Evolutionary conservation across 2,329 filamentous ascomycete species (phyloP), one percentile per base, ranked within the genome.

Genomic region (Trichoderma afroharzianum): DNA sequence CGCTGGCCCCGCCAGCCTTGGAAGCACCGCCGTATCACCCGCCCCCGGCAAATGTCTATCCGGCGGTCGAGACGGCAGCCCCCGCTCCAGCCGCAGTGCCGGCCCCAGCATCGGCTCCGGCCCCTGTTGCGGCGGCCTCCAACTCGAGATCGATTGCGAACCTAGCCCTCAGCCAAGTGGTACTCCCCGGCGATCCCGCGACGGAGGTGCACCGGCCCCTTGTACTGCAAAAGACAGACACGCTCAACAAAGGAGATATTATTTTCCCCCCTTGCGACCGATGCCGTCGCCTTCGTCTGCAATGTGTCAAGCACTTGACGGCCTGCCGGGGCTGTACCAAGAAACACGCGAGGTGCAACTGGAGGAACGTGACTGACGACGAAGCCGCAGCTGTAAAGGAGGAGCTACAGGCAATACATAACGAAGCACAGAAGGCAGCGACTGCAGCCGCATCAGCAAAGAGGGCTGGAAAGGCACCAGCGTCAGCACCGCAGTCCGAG

Each of bases 311-410:
- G 81, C 93, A 97, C 74, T 84, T 96, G 50, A 97, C 93, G 0
- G 93, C 93, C 9, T 97, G 94, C 78, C 89, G 92, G 80, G 93
- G 93, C 26, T 97, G 94, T 80, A 97, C 94, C 0, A 95, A 93
- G 79, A 97, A 97, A 79, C 94, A 97, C 79, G 93, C 93, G 24
- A 95, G 94, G 77, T 97, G 94, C 79, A 91, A 90, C 15, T 97
- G 94, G 94, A 92, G 91, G 75, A 90, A 92, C 58, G 88, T 96
- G n/a, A 90, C 89, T 18, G 89, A 93, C 36, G 91, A 92, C 3
- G 94, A 97, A 72, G 77, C 83, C 32, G 76, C 77, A 30, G 67
- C 72, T 11, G 66, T 82, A n/a, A 78, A 74, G 50, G 71, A 74
- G 24, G 79, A 81, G 26, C 74, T 79, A 73, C 77, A 77, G 3